phyloP scores from a whole-genome alignment of 768 basidiomycete genomes.

The Agrocybe pediades region DNA sequence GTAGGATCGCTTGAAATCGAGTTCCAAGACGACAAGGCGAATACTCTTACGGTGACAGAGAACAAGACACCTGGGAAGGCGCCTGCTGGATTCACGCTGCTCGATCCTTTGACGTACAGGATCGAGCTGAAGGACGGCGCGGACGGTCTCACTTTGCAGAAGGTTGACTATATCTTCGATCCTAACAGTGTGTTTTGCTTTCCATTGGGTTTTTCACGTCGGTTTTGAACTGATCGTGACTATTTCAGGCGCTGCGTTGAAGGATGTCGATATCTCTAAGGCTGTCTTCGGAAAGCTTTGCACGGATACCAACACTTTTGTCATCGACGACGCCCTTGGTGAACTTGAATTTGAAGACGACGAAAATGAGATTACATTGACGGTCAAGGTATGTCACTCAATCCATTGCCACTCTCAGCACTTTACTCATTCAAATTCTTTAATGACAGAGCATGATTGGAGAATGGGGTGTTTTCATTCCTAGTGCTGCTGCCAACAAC shows the following conservation, averaged over 20 bases:
- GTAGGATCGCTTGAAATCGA: constrained; percentile 12
- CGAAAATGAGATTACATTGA: constrained; percentile 11
- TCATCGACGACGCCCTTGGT: constrained; percentile 9
- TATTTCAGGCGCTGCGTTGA: neutral
- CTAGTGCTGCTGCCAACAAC: constrained; percentile 1
- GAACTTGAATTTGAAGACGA: constrained; percentile 15
- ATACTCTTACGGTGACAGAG: constrained; percentile 13
- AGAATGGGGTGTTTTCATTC: constrained; percentile 13
- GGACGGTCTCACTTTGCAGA: constrained; percentile 4
- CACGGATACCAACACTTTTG: constrained; percentile 14
- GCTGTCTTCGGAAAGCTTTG: constrained; percentile 11
- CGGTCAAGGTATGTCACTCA: constrained; percentile 5
- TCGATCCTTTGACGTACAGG: constrained; percentile 11
- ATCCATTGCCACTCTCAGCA: neutral
- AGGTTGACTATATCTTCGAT: constrained; percentile 16
- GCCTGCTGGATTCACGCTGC: constrained; percentile 12
- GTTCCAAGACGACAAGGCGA: constrained; percentile 13
- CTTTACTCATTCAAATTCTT: neutral
- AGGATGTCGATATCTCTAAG: constrained; percentile 11
- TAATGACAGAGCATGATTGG: constrained; percentile 3
- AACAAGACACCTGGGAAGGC: constrained; percentile 10
- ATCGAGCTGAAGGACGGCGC: constrained; percentile 3
- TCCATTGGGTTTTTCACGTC: neutral
- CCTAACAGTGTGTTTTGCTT: neutral
- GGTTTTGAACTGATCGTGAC: neutral